These are phyloP conservation scores for Inga leiocalycina DNA, from an alignment of 306 rosid genomes.

Conservation along the genomic window DNA sequence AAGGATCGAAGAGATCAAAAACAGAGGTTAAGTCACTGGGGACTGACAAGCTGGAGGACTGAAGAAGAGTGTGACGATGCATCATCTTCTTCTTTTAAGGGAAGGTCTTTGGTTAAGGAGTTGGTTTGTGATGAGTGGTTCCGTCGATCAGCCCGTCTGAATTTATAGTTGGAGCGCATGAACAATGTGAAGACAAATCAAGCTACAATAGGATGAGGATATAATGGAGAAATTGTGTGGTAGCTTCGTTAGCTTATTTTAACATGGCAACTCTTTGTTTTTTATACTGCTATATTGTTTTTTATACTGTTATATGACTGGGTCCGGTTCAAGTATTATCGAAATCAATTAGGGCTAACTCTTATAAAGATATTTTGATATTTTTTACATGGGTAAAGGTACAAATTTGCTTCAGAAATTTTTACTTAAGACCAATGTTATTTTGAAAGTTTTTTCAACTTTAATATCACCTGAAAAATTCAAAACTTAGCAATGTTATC, in stretches of 20 bases:
- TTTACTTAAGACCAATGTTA: accelerated
- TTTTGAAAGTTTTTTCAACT: too few species aligned
- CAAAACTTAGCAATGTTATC: too few species aligned
- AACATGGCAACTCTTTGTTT: background rate
- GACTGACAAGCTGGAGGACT: constrained; percentile 39
- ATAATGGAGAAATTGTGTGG: background rate
- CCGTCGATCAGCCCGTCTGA: background rate
- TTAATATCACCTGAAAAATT: accelerated
- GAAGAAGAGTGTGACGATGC: constrained; percentile 30
- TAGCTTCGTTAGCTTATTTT: background rate
- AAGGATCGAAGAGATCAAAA: constrained; percentile 30
- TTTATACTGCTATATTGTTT: too few species aligned
- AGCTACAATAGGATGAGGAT: background rate
- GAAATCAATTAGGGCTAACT: too few species aligned
- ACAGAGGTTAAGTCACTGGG: constrained; percentile 11
- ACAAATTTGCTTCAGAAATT: accelerated
- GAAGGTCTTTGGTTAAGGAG: background rate
- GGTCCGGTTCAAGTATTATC: too few species aligned
- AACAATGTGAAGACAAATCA: background rate
- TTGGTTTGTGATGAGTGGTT: background rate
- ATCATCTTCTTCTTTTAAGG: constrained; percentile 29
- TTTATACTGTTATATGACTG: too few species aligned
- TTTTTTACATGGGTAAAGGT: too few species aligned
- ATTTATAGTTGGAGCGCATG: background rate
- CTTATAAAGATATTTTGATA: too few species aligned